Conservation (phyloP, 2,329 filamentous ascomycete species). For the Annulohypoxylon truncatum region DNA sequence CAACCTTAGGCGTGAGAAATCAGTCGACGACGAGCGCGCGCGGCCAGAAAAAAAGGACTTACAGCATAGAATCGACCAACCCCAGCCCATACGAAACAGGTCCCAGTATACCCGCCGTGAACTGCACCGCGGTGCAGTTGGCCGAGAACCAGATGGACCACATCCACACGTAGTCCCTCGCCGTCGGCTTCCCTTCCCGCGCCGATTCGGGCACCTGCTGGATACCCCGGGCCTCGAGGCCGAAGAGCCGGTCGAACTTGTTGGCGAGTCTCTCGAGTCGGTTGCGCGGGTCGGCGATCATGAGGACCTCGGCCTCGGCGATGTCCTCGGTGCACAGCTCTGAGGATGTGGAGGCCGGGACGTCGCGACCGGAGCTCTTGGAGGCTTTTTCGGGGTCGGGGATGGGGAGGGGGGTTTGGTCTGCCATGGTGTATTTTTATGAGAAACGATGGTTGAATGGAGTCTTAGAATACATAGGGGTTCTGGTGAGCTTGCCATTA, state of each 20-base stretch:
- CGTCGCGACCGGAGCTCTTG: neutral
- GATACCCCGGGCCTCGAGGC: slow-evolving; percentile 55
- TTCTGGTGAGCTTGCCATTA: neutral
- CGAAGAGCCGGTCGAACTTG: slow-evolving; percentile 3
- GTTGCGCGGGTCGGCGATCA: slow-evolving; percentile 1
- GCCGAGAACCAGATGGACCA: slow-evolving; percentile 56
- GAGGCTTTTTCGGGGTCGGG: neutral
- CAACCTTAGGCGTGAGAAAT: slow-evolving; percentile 23
- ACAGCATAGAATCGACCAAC: slow-evolving; percentile 12
- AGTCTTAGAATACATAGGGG: no score
- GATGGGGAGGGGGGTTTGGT: neutral
- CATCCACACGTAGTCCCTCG: slow-evolving; percentile 16
- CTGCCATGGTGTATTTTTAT: neutral
- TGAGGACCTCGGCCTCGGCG: neutral
- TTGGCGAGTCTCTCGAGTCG: slow-evolving; percentile 13
- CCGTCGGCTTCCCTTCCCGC: slow-evolving; percentile 50
- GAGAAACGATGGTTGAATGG: neutral
- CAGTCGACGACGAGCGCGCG: neutral
- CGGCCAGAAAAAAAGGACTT: neutral
- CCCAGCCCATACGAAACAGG: slow-evolving; percentile 48
- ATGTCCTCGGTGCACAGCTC: neutral
- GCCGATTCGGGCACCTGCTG: slow-evolving; percentile 54
- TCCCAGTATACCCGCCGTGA: slow-evolving; percentile 50
- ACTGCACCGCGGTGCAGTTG: slow-evolving; percentile 58
- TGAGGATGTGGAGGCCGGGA: neutral